Evolutionary conservation across 805 yeast genomes (phyloP).

Genomic region (Nakazawaea ambrosiae): DNA sequence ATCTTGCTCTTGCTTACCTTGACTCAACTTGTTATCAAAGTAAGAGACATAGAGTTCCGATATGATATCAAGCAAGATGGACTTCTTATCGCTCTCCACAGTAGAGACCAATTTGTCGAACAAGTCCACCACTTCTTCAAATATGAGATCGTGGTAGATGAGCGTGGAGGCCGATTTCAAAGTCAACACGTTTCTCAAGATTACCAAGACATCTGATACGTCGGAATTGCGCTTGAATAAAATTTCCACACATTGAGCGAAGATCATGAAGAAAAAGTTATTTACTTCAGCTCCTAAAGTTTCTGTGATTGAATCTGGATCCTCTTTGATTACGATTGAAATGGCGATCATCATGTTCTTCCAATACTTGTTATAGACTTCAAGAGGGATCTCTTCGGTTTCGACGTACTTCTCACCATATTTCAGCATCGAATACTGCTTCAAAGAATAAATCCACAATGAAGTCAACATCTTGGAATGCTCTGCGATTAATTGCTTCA

Average conservation of each 20-base stretch:
- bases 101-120: conserved; percentile 65
- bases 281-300: conserved; percentile 51
- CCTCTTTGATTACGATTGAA: conserved; percentile 52
- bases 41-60: conserved; percentile 44
- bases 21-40: conserved; percentile 20
- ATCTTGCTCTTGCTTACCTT: conserved; percentile 26
- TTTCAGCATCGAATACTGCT: conserved; percentile 66
- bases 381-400: conserved; percentile 37
- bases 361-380: conserved; percentile 58
- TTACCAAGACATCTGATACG: conserved; percentile 33
- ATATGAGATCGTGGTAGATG: conserved; percentile 59
- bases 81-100: conserved; percentile 41
- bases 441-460: conserved; percentile 69
- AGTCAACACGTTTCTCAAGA: conserved; percentile 50
- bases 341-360: conserved; percentile 70
- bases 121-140: conserved; percentile 68
- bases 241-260: conserved; percentile 78
- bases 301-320: conserved; percentile 35
- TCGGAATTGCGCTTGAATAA: conserved; percentile 38
- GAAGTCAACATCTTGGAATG: conserved; percentile 60
- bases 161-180: conserved; percentile 50
- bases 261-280: conserved; percentile 69
- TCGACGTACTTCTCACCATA: conserved; percentile 34
- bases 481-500: conserved; percentile 43
- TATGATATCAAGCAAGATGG: conserved; percentile 47